phyloP scores from a whole-genome alignment of 2,329 filamentous ascomycete species.

The Nectriaceae sp. region DNA sequence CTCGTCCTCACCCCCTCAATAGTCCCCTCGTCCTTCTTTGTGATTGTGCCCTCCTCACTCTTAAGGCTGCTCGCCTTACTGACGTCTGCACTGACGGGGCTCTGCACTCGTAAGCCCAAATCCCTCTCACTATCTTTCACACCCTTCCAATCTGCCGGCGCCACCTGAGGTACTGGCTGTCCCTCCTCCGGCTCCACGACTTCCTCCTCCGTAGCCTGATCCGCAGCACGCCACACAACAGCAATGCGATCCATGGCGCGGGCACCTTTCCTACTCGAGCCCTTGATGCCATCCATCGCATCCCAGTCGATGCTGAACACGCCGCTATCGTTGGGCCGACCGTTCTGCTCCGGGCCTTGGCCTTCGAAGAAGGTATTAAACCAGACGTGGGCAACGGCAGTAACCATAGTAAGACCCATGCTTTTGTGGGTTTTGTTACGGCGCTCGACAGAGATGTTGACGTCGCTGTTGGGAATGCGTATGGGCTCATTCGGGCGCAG shows the following conservation, averaged over 20 bases:
- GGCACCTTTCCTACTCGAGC: constrained; percentile 78
- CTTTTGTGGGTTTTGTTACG: constrained; percentile 76
- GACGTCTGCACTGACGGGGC: constrained; percentile 64
- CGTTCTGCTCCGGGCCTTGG: constrained; percentile 67
- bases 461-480: constrained; percentile 75
- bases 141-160: constrained; percentile 76
- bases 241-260: constrained; percentile 79
- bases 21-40: constrained; percentile 12
- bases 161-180: constrained; percentile 69
- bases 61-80: constrained; percentile 73
- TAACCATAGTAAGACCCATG: constrained; percentile 86
- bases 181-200: constrained; percentile 65
- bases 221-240: constrained; percentile 73
- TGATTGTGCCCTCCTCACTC: constrained; percentile 31
- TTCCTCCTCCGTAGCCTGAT: constrained; percentile 29
- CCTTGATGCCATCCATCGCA: constrained; percentile 91
- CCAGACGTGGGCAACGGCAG: constrained; percentile 92
- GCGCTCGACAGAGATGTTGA: constrained; percentile 88
- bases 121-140: constrained; percentile 56
- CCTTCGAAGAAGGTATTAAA: constrained; percentile 96
- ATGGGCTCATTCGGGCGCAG: constrained; percentile 72
- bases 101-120: constrained; percentile 68
- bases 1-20: constrained; percentile 38
- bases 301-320: constrained; percentile 62
- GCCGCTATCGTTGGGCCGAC: constrained; percentile 66